Conservation (phyloP, 495 filamentous ascomycete species). For the Daldinia decipiens region DNA sequence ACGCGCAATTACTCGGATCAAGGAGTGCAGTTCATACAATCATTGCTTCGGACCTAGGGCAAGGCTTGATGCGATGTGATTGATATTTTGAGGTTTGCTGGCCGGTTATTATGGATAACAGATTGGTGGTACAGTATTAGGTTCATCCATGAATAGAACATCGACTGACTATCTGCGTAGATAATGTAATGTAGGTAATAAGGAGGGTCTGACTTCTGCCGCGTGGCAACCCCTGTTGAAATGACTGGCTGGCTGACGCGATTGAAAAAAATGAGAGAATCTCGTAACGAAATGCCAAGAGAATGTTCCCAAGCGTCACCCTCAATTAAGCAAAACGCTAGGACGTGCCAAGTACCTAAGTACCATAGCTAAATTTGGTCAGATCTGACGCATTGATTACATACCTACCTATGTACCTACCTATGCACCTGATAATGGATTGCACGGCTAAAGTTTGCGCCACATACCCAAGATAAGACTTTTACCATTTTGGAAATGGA, state of each 20-base stretch:
- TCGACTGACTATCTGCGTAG: constrained; percentile 16
- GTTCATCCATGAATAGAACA: constrained; percentile 31
- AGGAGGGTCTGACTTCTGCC: constrained; percentile 41
- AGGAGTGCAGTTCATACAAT: constrained; percentile 28
- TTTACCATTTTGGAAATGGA: not conserved
- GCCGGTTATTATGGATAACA: constrained; percentile 27
- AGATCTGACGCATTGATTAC: constrained; percentile 4
- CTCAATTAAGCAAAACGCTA: constrained; percentile 1
- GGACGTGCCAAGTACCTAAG: constrained; percentile 1
- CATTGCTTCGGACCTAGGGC: constrained; percentile 40
- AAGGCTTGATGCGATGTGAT: constrained; percentile 15
- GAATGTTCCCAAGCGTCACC: not conserved
- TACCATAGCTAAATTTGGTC: constrained; percentile 21
- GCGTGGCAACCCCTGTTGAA: constrained; percentile 43
- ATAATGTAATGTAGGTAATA: constrained; percentile 26
- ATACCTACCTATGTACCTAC: too few relatives aligned
- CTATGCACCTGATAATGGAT: not conserved
- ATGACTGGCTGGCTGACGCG: constrained; percentile 44
- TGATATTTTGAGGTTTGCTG: constrained; percentile 12
- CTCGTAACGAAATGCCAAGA: constrained; percentile 34
- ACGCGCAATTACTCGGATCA: constrained; percentile 34
- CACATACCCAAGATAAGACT: not conserved
- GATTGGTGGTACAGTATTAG: constrained; percentile 27
- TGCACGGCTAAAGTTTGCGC: constrained; percentile 3
- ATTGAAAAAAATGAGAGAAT: constrained; percentile 38